These are phyloP conservation scores for Hyphodiscus hymeniophilus DNA, from an alignment of 495 filamentous ascomycete genomes.

Conservation along the genomic window DNA sequence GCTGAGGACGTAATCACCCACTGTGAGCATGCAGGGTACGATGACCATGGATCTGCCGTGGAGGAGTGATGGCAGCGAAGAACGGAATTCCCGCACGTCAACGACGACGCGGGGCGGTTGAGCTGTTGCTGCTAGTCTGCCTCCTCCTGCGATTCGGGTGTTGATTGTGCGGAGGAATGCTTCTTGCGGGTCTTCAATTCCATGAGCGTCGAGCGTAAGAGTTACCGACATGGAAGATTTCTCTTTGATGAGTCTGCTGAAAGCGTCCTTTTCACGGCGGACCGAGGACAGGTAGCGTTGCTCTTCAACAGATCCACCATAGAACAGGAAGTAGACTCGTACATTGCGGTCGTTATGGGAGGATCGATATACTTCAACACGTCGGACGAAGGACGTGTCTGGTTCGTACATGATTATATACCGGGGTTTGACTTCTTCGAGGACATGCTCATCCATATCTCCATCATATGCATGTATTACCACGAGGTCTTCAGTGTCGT, in stretches of 20 bases:
- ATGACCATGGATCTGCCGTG: constrained; percentile 81
- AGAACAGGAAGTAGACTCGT: constrained; percentile 92
- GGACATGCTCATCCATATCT: constrained; percentile 90
- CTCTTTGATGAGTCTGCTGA: constrained; percentile 87
- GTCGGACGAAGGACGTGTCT: constrained; percentile 87
- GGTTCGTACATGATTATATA: constrained; percentile 99
- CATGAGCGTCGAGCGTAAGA: constrained; percentile 62
- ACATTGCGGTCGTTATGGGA: constrained; percentile 86
- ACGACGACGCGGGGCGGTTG: constrained; percentile 90
- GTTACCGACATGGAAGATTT: constrained; percentile 88
- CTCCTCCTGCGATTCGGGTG: constrained; percentile 92
- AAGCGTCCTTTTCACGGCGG: constrained; percentile 88
- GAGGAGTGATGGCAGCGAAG: constrained; percentile 81
- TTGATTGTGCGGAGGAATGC: constrained; percentile 92
- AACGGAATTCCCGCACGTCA: constrained; percentile 92
- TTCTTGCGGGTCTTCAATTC: constrained; percentile 77
- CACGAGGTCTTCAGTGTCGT: constrained; percentile 83
- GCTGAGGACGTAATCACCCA: constrained; percentile 91
- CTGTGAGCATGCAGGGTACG: constrained; percentile 89
- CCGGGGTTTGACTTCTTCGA: constrained; percentile 85
- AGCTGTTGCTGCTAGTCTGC: constrained; percentile 77
- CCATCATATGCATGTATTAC: constrained; percentile 90
- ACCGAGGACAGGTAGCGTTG: constrained; percentile 88
- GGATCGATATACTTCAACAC: constrained; percentile 92
- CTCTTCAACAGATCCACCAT: constrained; percentile 90